Evolutionary conservation across 2,329 filamentous ascomycete species (phyloP), one percentile per base, ranked within the genome.

Genomic region (Pseudopithomyces maydicus): DNA sequence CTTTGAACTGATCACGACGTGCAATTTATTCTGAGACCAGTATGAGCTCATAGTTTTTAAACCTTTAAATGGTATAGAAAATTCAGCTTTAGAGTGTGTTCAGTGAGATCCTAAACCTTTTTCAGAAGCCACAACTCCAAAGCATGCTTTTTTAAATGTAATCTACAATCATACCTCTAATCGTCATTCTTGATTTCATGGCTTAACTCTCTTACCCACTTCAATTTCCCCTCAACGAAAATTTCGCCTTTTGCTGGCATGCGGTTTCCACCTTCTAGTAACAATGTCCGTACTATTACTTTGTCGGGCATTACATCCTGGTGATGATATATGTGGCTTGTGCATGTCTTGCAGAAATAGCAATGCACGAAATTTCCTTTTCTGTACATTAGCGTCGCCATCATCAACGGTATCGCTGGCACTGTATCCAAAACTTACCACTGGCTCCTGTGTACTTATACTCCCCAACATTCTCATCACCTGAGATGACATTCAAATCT

Each of bases 281-380:
- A 56, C 38, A 77, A 59, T 7, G 75, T 79, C 33, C 76, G 64
- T 15, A 77, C 71, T 50, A 79, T 77, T 20, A 76, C 67, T 53
- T 75, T 75, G 8, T 75, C 75, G 2, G 74, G 73, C 73, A 77
- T 76, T 10, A 70, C 71, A 43, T 74, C 72, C 55, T 77, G 76
- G 39, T 75, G 70, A 54, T 78, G 75, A 46, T 77, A 78, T n/a
- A 78, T 70, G 55, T 78, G 75, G 42, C 66, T 72, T 5, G 76
- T 78, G 59, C 75, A 78, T 3, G 62, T 74, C 17, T 63, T 59
- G 55, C 75, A 78, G 54, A 74, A 76, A 57, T 68, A 76, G 59
- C 76, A 78, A 48, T 69, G 62, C 26, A 77, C 73, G 42, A 67
- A 65, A 46, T 74, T 77, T 20, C 69, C 67, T 63, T n/a, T 47